Evolutionary conservation across 2,329 filamentous ascomycete genomes (phyloP), one percentile per base, ranked within the genome.

Genomic region (Drechslerella dactyloides): DNA sequence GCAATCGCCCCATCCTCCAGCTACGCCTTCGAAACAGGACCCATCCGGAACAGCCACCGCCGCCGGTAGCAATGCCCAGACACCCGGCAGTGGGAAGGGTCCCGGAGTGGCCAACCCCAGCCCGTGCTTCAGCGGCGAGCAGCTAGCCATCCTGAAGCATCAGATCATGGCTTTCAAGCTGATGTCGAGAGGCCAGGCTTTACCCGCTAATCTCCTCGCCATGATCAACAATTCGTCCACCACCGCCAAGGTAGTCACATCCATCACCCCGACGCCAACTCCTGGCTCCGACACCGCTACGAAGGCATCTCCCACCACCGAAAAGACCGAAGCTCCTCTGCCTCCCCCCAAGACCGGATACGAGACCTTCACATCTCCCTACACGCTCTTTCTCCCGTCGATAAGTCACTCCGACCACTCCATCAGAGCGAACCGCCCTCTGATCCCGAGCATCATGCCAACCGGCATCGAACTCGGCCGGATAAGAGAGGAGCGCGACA

Each of bases 101-200:
- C 24, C 53, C 30, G 69, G 40, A 77, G 77, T 55, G 64, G 77
- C 72, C 70, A 61, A 70, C 54, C 58, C 64, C 61, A 57, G 70
- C 59, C 44, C 69, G 6, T 73, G 57, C 73, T 93, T 96, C 78
- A 88, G 87, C 11, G 85, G 85, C 23, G 90, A 94, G 64, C 94
- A 99, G 79, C 82, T 96, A 51, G 84, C 85, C 23, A 86, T 90
- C 48, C 82, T 99, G 8, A 85, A 91, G 70, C 88, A 90, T 75
- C 94, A 99, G 79, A 96, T 97, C 56, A 85, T 89, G 76, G 93
- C 93, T 0, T 97, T 97, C 81, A 96, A 96, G 80, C 85, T 92
- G 75, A 83, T 99, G 2, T 89, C 90, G 3, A 96, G 94, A 80
- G 96, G 96, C 75, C 84, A 89, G 13, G 85, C 88, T 75, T 87